A percentile compares a stretch with the other conserved stretches of the same genome.
Evolutionary conservation across 805 yeast genomes (phyloP).

Genomic region (Barnettozyma populi): DNA sequence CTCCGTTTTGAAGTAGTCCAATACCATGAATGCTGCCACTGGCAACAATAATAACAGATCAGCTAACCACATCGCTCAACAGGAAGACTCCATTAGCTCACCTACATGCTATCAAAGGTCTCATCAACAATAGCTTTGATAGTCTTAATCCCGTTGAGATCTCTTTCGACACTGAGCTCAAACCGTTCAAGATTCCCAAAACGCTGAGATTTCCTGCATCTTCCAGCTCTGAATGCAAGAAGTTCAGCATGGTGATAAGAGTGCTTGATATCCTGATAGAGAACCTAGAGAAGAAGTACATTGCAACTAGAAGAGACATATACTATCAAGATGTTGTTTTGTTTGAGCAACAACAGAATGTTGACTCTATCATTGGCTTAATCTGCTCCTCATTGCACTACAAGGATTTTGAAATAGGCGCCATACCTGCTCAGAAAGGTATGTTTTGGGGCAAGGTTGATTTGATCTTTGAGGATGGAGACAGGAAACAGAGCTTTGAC

Average conservation of each 20-base stretch:
- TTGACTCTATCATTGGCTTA: conserved; percentile 35
- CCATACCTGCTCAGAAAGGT: conserved; percentile 61
- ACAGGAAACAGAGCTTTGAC: conserved; percentile 4
- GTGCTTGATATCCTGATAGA: conserved; percentile 14
- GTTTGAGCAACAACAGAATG: conserved; percentile 40
- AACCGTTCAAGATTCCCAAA: not conserved
- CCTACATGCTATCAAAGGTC: not conserved
- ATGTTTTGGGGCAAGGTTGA: conserved; percentile 38
- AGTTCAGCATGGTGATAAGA: conserved; percentile 12
- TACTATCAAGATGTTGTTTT: conserved; percentile 57
- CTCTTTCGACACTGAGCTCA: not conserved
- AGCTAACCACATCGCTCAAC: not conserved
- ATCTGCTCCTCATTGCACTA: conserved; percentile 36
- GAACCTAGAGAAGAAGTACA: conserved; percentile 11
- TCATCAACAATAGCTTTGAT: conserved; percentile 9
- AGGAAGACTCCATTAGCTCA: conserved; percentile 10
- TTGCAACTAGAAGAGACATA: conserved; percentile 47
- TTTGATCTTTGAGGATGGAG: conserved; percentile 1
- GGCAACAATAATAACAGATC: not conserved
- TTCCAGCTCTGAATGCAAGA: conserved; percentile 1
- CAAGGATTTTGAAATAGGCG: conserved; percentile 36
- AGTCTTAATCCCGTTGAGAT: not conserved
- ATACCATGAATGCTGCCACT: not conserved
- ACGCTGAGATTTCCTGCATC: conserved; percentile 15
- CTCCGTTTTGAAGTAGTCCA: not conserved